Conservation (phyloP, 2,329 filamentous ascomycete genomes). For the Endothia cerciana region DNA sequence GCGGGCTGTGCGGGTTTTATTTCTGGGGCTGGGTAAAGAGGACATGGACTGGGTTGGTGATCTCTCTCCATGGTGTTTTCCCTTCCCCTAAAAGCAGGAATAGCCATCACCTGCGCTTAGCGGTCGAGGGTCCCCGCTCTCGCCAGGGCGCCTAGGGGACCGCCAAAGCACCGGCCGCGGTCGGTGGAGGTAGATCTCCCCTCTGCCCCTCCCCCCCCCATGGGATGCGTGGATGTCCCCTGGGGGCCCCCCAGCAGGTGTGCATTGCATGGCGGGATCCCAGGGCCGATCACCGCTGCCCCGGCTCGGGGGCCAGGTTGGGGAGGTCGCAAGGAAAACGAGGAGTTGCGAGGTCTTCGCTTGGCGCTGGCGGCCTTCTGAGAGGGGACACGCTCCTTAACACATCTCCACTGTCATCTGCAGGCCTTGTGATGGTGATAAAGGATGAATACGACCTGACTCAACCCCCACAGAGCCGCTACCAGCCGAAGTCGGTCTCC, state of each 20-base stretch:
- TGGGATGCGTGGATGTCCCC: too few relatives aligned
- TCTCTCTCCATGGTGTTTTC: neutral
- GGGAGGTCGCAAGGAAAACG: too few relatives aligned
- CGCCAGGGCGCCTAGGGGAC: conserved; percentile 3
- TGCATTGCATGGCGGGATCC: neutral
- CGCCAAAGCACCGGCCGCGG: neutral
- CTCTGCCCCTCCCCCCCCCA: too few relatives aligned
- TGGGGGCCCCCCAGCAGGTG: too few relatives aligned
- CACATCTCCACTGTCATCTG: neutral
- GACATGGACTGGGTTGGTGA: neutral
- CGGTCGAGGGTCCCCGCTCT: conserved; percentile 5
- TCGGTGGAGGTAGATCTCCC: too few relatives aligned
- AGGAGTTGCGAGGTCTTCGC: too few relatives aligned
- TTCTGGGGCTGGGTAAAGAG: too few relatives aligned
- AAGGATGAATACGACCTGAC: too few relatives aligned
- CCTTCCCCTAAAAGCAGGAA: conserved; percentile 24
- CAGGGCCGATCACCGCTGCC: neutral
- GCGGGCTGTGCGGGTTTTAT: too few relatives aligned
- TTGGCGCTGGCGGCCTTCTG: too few relatives aligned
- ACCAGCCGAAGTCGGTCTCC: conserved; percentile 1
- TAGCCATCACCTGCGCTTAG: conserved; percentile 24
- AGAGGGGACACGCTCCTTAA: too few relatives aligned
- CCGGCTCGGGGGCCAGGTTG: neutral
- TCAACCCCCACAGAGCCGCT: neutral
- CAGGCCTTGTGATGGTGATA: neutral